A percentile compares a stretch with the other conserved stretches of the same genome.
Evolutionary conservation across 768 basidiomycete genomes (phyloP).

Genomic region (Mrakia gelida): DNA sequence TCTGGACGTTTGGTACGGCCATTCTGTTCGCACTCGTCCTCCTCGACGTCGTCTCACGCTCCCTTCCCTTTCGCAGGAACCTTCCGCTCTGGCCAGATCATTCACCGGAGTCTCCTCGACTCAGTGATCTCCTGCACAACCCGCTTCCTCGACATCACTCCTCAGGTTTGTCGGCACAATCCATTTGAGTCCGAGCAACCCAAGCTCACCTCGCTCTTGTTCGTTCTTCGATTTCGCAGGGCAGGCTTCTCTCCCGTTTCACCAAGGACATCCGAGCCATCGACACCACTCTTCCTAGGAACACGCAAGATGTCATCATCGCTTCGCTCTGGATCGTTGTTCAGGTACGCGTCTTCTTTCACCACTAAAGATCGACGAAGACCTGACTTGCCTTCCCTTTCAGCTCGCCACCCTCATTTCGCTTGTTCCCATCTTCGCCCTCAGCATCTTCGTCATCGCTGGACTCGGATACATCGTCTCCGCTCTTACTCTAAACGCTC

Average conservation of each 20-base stretch:
- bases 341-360: constrained; percentile 34
- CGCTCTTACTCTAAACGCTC: constrained; percentile 56
- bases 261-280: constrained; percentile 41
- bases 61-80: no score
- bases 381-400: constrained; percentile 47
- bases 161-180: no score
- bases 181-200: no score
- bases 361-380: no score
- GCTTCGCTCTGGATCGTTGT: constrained; percentile 2
- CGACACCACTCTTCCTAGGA: no score
- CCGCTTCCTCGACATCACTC: constrained; percentile 54
- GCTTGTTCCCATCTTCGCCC: constrained; percentile 44
- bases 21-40: no score
- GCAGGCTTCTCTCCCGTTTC: constrained; percentile 61
- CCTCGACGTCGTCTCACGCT: no score
- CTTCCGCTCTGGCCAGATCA: constrained; percentile 6
- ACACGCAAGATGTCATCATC: constrained; percentile 32
- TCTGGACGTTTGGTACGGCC: no score
- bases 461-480: no score
- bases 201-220: no score
- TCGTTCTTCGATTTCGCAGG: no score
- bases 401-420: constrained; percentile 50
- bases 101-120: constrained; percentile 23
- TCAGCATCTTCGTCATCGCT: constrained; percentile 43
- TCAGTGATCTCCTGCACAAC: constrained; percentile 24